These are phyloP conservation scores for Brassica incana DNA, from an alignment of 345 rosid species.

Conservation along the genomic window DNA sequence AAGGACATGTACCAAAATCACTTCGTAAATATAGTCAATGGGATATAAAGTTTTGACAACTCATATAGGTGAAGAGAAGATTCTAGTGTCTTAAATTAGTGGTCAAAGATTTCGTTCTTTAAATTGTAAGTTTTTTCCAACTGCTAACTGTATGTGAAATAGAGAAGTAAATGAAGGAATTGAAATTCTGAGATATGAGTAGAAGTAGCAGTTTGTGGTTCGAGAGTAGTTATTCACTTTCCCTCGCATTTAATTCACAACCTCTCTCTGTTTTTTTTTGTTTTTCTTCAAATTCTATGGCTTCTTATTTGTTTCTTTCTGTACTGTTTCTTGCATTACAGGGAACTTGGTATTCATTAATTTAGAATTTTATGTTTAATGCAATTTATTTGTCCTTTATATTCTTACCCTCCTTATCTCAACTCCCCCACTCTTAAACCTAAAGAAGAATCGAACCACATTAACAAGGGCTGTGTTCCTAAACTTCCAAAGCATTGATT, in stretches of 20 bases:
- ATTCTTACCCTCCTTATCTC: not conserved
- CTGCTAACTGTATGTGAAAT: slow-evolving; percentile 25
- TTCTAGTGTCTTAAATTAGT: slow-evolving; percentile 11
- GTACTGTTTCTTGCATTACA: slow-evolving; percentile 25
- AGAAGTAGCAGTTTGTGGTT: slow-evolving; percentile 15
- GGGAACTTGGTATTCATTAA: slow-evolving; percentile 27
- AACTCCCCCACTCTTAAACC: not conserved
- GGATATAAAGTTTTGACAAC: slow-evolving; percentile 16
- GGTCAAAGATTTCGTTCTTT: slow-evolving; percentile 24
- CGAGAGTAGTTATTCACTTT: slow-evolving; percentile 24
- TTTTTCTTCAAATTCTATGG: slow-evolving; percentile 2
- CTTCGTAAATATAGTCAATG: too few species aligned
- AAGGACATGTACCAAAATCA: too few species aligned
- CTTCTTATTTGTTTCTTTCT: slow-evolving; percentile 1
- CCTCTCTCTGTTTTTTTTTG: not conserved
- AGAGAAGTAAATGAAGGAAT: slow-evolving; percentile 37
- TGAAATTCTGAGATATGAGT: slow-evolving; percentile 16
- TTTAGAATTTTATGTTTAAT: slow-evolving; percentile 18
- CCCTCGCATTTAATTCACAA: slow-evolving; percentile 22
- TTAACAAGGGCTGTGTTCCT: not conserved
- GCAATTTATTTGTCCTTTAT: slow-evolving; percentile 17
- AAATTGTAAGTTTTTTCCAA: slow-evolving; percentile 24
- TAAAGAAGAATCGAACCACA: not conserved
- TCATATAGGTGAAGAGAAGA: not conserved
- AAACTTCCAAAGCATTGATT: not conserved